Evolutionary conservation across 495 filamentous ascomycete genomes (phyloP), one percentile per base, ranked within the genome.

Genomic region (Aspergillus biplanus): DNA sequence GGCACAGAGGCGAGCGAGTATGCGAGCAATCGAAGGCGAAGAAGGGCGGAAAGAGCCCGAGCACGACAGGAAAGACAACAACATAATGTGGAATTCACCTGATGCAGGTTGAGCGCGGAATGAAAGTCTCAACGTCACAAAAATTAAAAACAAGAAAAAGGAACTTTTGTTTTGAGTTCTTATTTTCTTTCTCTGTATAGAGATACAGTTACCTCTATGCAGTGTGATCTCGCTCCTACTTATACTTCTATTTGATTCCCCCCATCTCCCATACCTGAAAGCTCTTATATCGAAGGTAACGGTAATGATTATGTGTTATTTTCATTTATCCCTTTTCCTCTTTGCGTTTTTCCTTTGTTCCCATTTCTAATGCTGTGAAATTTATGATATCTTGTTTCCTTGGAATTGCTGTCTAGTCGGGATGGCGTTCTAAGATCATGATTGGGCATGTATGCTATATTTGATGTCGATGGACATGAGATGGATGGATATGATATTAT

Each of bases 1-100:
- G 80, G 78, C 5, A 84, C 82, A 0, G 82, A 85, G 59, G 78
- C 76, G 33, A 85, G 80, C 27, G 81, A 82, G 60, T 85, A 81
- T 67, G 83, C 75, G 18, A 86, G 75, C 63, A 85, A 85, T 66
- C 76, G 80, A 44, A 69, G 77, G 61, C 78, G 82, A 52, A 75
- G 82, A 71, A 75, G 82, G 39, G 82, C 82, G 13, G 80, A 85
- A 63, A 70, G 82, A 68, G 81, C 82, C 46, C 73, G 81, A 32
- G 74, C 79, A 8, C 78, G 75, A 48, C 76, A 80, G 61, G 79
- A 81, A 32, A 73, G 75, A 69, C 80, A 82, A 54, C 80, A 82
- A 54, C 77, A 73, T 31, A 74, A 75, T 47, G 80, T 80, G n/a
- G 79, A 82, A 56, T 83, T 81, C 67, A 75, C 74, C 49, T 82